Conservation (phyloP, 2,329 filamentous ascomycete genomes). For the Sclerotiophoma versabilis region DNA sequence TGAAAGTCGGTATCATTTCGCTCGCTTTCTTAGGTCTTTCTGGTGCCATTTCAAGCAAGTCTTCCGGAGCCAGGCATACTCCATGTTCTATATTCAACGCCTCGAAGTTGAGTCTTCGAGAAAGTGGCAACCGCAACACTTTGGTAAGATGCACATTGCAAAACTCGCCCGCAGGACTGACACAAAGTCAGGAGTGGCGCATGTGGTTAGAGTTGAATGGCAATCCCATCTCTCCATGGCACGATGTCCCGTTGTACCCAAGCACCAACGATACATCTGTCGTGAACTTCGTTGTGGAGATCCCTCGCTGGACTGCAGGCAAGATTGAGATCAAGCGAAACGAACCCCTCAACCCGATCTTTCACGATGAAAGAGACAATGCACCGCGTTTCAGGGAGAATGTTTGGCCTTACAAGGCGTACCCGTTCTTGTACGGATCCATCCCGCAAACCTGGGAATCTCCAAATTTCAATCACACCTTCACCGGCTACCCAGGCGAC, state of each 20-base stretch:
- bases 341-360: constrained; percentile 93
- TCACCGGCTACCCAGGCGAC: constrained; percentile 98
- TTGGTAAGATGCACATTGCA: background rate
- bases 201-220: constrained; percentile 96
- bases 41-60: background rate
- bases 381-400: constrained; percentile 97
- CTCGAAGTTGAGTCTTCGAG: constrained; percentile 4
- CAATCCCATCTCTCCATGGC: constrained; percentile 86
- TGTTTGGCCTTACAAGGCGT: constrained; percentile 99
- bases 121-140: constrained; percentile 6
- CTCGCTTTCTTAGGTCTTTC: background rate
- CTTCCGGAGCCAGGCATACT: background rate
- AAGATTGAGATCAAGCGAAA: constrained; percentile 82
- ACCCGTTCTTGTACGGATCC: constrained; percentile 98
- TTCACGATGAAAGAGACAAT: constrained; percentile 98
- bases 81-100: constrained; percentile 6
- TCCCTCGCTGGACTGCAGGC: constrained; percentile 96
- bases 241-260: constrained; percentile 94
- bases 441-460: constrained; percentile 97
- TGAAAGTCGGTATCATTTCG: background rate
- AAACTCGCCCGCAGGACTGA: background rate
- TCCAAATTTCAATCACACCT: constrained; percentile 73
- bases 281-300: constrained; percentile 97
- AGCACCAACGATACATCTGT: constrained; percentile 83
- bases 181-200: constrained; percentile 53